Base-by-base conservation (phyloP, 1,139 yeast species). In the Geotrichum carabidarum region DNA sequence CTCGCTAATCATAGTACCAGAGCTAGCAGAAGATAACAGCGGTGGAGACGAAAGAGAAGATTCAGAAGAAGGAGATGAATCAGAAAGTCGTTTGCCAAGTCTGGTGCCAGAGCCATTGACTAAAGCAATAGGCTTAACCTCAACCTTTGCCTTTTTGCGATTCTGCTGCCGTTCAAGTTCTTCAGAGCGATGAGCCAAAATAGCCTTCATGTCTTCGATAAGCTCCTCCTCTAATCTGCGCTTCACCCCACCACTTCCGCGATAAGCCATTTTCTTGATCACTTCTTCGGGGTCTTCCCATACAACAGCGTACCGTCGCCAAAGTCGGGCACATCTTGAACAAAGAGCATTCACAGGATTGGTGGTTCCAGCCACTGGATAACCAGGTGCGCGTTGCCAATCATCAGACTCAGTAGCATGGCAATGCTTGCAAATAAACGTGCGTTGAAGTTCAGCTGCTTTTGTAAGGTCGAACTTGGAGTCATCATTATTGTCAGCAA, bases 231-330 rank as follows among this genome's bases (percentile, higher is more conserved):
- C 99, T 1, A 86, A 71, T 59, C 75, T 78, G 60, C 80, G 78
- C 63, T 78, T 81, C 79, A 82, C 78, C 1, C 83, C 82, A 53
- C 68, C 69, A 17, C 76, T 75, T 35, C 78, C 75, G 42, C 73
- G 69, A 56, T 73, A 76, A 35, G 65, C 75, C 4, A 41, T 12
- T 57, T 79, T 82, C 65, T 76, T 79, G 48, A 82, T 71, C 0
- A 88, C 82, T 57, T 85, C 93, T 27, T 73, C 66, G 0, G 96
- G 96, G 48, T 81, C 82, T 61, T 84, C 90, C 98, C 99, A 93
- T n/a, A 76, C 76, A 0, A 87, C 84, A 0, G 91, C 97, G 68
- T 93, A 93, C 44, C 94, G 74, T 66, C 96, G 77, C 99, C 99
- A 93, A 43, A 93, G 68, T 56, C 84, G 76, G 0, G 97, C 96